Conservation (phyloP, 352 stramenopile species). For the Phytopythium oedochilum region DNA sequence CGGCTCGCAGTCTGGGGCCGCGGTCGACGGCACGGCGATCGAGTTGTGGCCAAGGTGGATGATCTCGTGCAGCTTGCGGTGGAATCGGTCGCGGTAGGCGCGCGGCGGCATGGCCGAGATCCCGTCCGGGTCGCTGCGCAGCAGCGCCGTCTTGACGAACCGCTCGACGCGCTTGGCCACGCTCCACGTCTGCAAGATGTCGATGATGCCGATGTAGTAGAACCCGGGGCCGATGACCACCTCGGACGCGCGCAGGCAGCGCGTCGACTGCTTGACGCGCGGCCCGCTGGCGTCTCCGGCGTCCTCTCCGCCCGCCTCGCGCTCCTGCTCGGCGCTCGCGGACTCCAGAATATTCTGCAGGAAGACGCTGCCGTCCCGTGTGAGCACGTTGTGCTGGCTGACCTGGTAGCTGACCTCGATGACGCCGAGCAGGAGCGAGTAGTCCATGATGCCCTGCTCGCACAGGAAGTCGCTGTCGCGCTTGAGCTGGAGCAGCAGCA, state of each 20-base stretch:
- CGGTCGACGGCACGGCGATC: slow-evolving; percentile 18
- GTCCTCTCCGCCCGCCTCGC: background rate
- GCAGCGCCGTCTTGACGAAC: slow-evolving; percentile 63
- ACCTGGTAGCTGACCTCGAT: slow-evolving; percentile 78
- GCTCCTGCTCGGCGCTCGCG: slow-evolving; percentile 2
- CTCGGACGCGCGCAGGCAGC: slow-evolving; percentile 59
- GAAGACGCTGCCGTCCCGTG: slow-evolving; percentile 53
- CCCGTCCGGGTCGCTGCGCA: slow-evolving; percentile 63
- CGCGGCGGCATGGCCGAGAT: slow-evolving; percentile 74
- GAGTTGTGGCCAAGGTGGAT: slow-evolving; percentile 59
- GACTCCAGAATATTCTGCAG: slow-evolving; percentile 19
- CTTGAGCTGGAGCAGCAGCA: slow-evolving; percentile 61
- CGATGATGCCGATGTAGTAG: slow-evolving; percentile 87
- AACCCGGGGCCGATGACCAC: slow-evolving; percentile 78
- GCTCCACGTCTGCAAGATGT: slow-evolving; percentile 85
- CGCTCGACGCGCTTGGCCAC: slow-evolving; percentile 64
- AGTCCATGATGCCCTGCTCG: slow-evolving; percentile 79
- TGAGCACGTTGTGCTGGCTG: slow-evolving; percentile 61
- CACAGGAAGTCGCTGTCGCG: slow-evolving; percentile 68
- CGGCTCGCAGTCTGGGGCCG: background rate
- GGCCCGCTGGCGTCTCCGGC: background rate
- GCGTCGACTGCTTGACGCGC: slow-evolving; percentile 53
- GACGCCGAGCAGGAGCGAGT: slow-evolving; percentile 74
- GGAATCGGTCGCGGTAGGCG: slow-evolving; percentile 62
- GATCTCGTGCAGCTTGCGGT: slow-evolving; percentile 70